phyloP scores from a whole-genome alignment of 345 rosid genomes.

The Ailanthus altissimus region DNA sequence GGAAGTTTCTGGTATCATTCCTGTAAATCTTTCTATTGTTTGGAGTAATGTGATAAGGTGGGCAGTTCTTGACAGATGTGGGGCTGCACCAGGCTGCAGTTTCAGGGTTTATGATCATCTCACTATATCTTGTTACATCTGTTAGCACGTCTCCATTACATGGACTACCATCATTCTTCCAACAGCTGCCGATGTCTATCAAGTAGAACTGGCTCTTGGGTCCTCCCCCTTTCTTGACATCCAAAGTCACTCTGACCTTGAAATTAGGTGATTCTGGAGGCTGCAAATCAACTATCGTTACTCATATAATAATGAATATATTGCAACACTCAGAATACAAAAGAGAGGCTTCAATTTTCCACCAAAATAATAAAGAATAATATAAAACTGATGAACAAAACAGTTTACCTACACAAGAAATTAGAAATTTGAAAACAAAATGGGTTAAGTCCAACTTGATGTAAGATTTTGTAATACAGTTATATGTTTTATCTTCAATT shows the following conservation, averaged over 20 bases:
- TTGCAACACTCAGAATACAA: not conserved
- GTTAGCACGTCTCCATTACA: conserved; percentile 68
- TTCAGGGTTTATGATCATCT: conserved; percentile 67
- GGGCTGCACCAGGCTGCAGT: conserved; percentile 54
- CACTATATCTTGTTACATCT: conserved; percentile 80
- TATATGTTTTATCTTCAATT: not conserved
- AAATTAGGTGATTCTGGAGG: conserved; percentile 77
- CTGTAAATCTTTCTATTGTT: conserved; percentile 48
- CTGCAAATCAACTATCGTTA: conserved; percentile 34
- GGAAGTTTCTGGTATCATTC: conserved; percentile 48
- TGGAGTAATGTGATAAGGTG: conserved; percentile 58
- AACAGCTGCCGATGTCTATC: conserved; percentile 80
- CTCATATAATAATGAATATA: not conserved
- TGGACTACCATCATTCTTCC: conserved; percentile 74
- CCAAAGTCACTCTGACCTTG: conserved; percentile 57
- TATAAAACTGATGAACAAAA: not conserved
- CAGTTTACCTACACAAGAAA: not conserved
- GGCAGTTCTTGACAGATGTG: conserved; percentile 42
- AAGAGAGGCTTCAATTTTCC: not conserved
- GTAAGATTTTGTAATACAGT: not conserved
- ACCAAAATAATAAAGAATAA: not conserved
- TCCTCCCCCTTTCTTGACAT: conserved; percentile 77
- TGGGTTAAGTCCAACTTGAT: not conserved
- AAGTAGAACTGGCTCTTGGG: conserved; percentile 72
- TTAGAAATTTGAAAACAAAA: not conserved